Evolutionary conservation across 2,329 filamentous ascomycete species (phyloP).

Genomic region (Cadophora gregata): DNA sequence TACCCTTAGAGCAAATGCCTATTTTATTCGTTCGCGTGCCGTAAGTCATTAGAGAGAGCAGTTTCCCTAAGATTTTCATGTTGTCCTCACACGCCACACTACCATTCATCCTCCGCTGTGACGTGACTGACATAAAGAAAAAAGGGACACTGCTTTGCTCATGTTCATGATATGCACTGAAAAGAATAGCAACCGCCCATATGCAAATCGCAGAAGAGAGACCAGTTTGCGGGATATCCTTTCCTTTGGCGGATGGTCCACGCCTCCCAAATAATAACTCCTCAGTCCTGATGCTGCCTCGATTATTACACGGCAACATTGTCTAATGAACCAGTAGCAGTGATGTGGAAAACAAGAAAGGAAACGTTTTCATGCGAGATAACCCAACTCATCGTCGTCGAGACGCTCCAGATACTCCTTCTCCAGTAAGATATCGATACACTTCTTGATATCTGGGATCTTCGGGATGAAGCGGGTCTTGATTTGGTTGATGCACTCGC

Average conservation of each 20-base stretch:
- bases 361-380: slow-evolving; percentile 72
- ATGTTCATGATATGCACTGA: slow-evolving; percentile 18
- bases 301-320: slow-evolving; percentile 20
- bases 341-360: slow-evolving; percentile 19
- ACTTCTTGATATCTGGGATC: slow-evolving; percentile 97
- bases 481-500: slow-evolving; percentile 96
- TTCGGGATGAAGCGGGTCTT: slow-evolving; percentile 91
- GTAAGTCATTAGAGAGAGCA: slow-evolving; percentile 18
- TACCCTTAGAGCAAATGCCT: slow-evolving; percentile 38
- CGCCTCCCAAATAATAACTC: slow-evolving; percentile 12
- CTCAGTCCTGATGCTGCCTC: slow-evolving; percentile 17
- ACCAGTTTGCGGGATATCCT: slow-evolving; percentile 13
- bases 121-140: slow-evolving; percentile 9
- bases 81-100: background rate
- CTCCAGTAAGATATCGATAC: slow-evolving; percentile 97
- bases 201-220: slow-evolving; percentile 26
- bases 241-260: slow-evolving; percentile 14
- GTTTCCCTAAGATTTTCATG: slow-evolving; percentile 14
- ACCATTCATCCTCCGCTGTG: background rate
- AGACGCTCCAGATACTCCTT: slow-evolving; percentile 98
- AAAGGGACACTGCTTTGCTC: background rate
- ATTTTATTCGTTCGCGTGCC: slow-evolving; percentile 19
- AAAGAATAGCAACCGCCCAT: slow-evolving; percentile 29
- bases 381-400: slow-evolving; percentile 92
- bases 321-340: slow-evolving; percentile 28